These are phyloP conservation scores for Ascoidea rubescens DNA, from an alignment of 805 yeast genomes.

Conservation along the genomic window DNA sequence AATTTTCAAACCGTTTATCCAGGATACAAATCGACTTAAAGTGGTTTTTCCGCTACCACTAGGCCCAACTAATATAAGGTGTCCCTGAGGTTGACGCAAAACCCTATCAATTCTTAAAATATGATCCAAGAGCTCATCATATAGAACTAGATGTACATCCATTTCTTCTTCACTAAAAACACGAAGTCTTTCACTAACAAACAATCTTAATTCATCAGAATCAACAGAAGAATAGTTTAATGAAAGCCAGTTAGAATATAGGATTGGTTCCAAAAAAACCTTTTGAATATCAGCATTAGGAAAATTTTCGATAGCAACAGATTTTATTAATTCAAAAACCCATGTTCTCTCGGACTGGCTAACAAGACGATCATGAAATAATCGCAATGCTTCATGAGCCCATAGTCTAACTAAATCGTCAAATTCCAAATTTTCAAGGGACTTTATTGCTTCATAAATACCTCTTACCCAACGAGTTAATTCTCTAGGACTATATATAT, in stretches of 20 bases:
- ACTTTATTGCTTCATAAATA: slow-evolving; percentile 35
- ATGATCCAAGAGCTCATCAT: slow-evolving; percentile 62
- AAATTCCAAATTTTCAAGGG: slow-evolving; percentile 22
- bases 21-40: slow-evolving; percentile 66
- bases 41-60: slow-evolving; percentile 75
- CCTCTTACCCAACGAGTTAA: slow-evolving; percentile 80
- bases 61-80: slow-evolving; percentile 72
- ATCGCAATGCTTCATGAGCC: slow-evolving; percentile 70
- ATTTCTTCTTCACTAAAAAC: slow-evolving; percentile 72
- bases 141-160: slow-evolving; percentile 44
- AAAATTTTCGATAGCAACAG: slow-evolving; percentile 26
- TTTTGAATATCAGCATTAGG: slow-evolving; percentile 25
- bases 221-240: slow-evolving; percentile 44
- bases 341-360: slow-evolving; percentile 29
- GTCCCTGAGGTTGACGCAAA: slow-evolving; percentile 78
- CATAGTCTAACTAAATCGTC: slow-evolving; percentile 45
- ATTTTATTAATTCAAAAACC: slow-evolving; percentile 27
- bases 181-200: slow-evolving; percentile 47
- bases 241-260: slow-evolving; percentile 68
- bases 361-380: slow-evolving; percentile 64
- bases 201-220: slow-evolving; percentile 30
- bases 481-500: slow-evolving; percentile 81
- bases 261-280: slow-evolving; percentile 34
- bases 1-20: slow-evolving; percentile 72
- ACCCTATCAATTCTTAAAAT: slow-evolving; percentile 71